Conservation (phyloP, 2,329 filamentous ascomycete species). For the Claviceps maximensis region DNA sequence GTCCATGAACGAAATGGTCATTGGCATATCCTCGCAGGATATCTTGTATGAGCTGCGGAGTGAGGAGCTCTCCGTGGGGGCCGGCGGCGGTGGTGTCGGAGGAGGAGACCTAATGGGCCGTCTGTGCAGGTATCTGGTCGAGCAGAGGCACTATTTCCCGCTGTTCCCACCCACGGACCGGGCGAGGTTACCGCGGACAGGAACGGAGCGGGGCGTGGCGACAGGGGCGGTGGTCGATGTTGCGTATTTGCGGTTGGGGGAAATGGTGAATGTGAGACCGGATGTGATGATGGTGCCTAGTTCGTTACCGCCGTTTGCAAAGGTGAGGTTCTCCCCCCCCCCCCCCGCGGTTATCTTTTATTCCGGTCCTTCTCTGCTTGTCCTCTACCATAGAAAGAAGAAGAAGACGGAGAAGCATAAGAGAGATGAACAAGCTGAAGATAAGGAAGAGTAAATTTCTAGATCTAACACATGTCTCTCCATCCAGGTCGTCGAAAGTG, state of each 20-base stretch:
- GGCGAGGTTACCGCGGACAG: slow-evolving; percentile 50
- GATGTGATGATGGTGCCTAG: slow-evolving; percentile 79
- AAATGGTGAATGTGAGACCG: slow-evolving; percentile 76
- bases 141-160: slow-evolving; percentile 85
- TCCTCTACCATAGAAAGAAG: background rate
- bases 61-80: slow-evolving; percentile 42
- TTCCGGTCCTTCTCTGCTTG: background rate
- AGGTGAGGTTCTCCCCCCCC: slow-evolving; percentile 51
- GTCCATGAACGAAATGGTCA: slow-evolving; percentile 71
- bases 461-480: slow-evolving; percentile 6
- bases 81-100: slow-evolving; percentile 3
- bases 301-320: slow-evolving; percentile 72
- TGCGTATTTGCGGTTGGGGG: slow-evolving; percentile 74
- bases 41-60: slow-evolving; percentile 67
- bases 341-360: background rate
- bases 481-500: slow-evolving; percentile 70
- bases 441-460: background rate
- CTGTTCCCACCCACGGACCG: slow-evolving; percentile 71
- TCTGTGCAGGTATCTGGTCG: slow-evolving; percentile 64
- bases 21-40: slow-evolving; percentile 76
- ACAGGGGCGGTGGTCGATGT: slow-evolving; percentile 72
- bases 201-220: slow-evolving; percentile 43
- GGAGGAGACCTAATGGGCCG: slow-evolving; percentile 50
- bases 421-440: background rate
- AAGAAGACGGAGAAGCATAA: background rate